Evolutionary conservation across 495 filamentous ascomycete genomes (phyloP), one percentile per base, ranked within the genome.

Genomic region (Xylaria cubensis): DNA sequence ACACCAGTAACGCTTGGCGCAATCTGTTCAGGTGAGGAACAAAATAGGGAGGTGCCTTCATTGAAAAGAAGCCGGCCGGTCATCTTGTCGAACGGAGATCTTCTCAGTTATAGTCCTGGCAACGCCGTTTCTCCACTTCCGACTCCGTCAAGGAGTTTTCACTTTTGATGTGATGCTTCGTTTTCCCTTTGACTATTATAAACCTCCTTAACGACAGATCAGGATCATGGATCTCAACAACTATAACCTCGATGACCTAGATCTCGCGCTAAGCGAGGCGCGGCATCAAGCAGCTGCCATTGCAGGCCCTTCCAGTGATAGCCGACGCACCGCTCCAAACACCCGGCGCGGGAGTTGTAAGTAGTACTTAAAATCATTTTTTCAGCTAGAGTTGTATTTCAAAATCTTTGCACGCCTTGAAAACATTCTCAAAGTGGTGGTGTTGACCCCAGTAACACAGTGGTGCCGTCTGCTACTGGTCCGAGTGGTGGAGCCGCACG

Each of bases 191-290:
- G 67, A 69, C n/a, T 69, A 36, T 50, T 61, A 61, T 62, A 29
- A 39, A 42, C 53, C 67, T 50, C 67, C 67, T 21, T 61, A 69
- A 62, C 39, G 29, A 62, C 36, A 19, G 4, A 8, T 9, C 21
- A 36, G 21, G 3, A 56, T 44, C 65, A 71, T 71, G 69, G 58
- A 71, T 46, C 29, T 42, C 58, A 64, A 64, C 58, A 75, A 77
- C 26, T 78, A 76, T 48, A 78, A 78, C 67, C 77, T 77, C 69
- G 75, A 78, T 66, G 77, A 78, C 55, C 73, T 78, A 21, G 76
- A 78, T 58, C 26, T 67, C 51, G 73, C 75, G 7, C 68, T 78
- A 34, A 75, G 76, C 69, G 74, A 76, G 62, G 59, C 73, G 10
- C 71, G 77, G 50, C 73, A 77, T 53, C 73, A 78, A 32, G 41